Percentiles rank a stretch among this genome's conserved stretches.
Evolutionary conservation across 1,284 basidiomycete genomes (phyloP).

Genomic region (Ganoderma lingzhi): DNA sequence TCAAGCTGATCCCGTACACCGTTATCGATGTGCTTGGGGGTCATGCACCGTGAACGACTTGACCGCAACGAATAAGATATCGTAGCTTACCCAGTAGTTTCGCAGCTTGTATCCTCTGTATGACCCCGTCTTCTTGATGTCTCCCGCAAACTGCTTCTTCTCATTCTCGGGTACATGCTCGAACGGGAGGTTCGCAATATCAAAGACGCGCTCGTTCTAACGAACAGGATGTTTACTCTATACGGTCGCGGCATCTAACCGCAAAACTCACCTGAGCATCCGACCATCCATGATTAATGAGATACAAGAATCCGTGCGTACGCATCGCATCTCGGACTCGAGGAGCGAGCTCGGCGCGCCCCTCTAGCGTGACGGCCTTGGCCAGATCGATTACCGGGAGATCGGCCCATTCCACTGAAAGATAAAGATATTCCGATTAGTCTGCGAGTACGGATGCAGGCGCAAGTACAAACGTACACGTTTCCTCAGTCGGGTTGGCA

Average conservation of each 20-base stretch:
- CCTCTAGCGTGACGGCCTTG: slow-evolving; percentile 53
- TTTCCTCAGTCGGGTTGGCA: slow-evolving; percentile 42
- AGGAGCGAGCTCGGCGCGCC: slow-evolving; percentile 52
- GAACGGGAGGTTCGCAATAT: slow-evolving; percentile 66
- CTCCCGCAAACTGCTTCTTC: slow-evolving; percentile 54
- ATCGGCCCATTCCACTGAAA: slow-evolving; percentile 69
- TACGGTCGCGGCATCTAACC: slow-evolving; percentile 45
- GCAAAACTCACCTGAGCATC: slow-evolving; percentile 47
- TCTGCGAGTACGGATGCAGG: not conserved
- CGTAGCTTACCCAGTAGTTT: slow-evolving; percentile 49
- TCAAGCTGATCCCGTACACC: slow-evolving; percentile 60
- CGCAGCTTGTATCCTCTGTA: slow-evolving; percentile 61
- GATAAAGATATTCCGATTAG: not conserved
- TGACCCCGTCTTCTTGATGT: slow-evolving; percentile 52
- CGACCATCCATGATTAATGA: slow-evolving; percentile 63
- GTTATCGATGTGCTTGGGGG: slow-evolving; percentile 34
- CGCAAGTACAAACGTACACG: slow-evolving; percentile 40
- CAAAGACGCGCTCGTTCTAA: slow-evolving; percentile 54
- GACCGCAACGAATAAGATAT: no score
- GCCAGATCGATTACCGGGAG: slow-evolving; percentile 70
- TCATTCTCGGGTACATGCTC: slow-evolving; percentile 56
- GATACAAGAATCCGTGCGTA: slow-evolving; percentile 68
- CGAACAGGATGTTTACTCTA: slow-evolving; percentile 27
- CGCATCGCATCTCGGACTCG: slow-evolving; percentile 64
- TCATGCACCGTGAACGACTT: not conserved